Evolutionary conservation across 805 yeast genomes (phyloP).

Genomic region (Sugiyamaella mastotermitis): DNA sequence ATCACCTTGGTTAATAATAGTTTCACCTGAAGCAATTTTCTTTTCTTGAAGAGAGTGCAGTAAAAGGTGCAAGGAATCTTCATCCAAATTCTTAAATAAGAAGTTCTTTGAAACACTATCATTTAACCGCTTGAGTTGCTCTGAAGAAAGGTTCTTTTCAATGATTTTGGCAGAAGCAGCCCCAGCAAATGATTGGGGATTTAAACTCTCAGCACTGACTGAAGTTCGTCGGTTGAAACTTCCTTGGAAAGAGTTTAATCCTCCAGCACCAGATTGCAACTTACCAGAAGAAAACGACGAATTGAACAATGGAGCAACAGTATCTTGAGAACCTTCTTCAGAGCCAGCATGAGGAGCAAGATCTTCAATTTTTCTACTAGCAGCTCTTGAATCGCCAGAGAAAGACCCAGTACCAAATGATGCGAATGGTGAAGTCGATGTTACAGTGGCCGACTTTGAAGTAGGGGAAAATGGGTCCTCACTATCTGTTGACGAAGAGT

Average conservation of each 20-base stretch:
- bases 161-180: conserved; percentile 13
- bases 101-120: conserved; percentile 74
- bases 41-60: conserved; percentile 80
- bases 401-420: conserved; percentile 12
- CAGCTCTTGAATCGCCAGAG: conserved; percentile 9
- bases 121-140: conserved; percentile 63
- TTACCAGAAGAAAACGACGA: conserved; percentile 5
- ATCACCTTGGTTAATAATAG: conserved; percentile 83
- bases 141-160: conserved; percentile 22
- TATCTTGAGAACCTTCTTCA: not conserved
- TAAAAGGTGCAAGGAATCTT: conserved; percentile 68
- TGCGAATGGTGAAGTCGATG: conserved; percentile 4
- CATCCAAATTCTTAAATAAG: conserved; percentile 76
- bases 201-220: conserved; percentile 65
- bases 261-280: not conserved
- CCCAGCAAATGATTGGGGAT: conserved; percentile 17
- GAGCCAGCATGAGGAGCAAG: not conserved
- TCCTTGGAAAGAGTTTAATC: conserved; percentile 36
- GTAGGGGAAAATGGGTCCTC: conserved; percentile 3
- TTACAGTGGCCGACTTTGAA: too few species aligned
- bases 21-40: conserved; percentile 48
- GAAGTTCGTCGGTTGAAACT: conserved; percentile 78
- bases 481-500: conserved; percentile 1
- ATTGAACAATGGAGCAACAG: not conserved
- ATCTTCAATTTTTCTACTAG: too few species aligned